Base-by-base conservation (phyloP, 2,329 filamentous ascomycete species). In the Verticillium nubilum region DNA sequence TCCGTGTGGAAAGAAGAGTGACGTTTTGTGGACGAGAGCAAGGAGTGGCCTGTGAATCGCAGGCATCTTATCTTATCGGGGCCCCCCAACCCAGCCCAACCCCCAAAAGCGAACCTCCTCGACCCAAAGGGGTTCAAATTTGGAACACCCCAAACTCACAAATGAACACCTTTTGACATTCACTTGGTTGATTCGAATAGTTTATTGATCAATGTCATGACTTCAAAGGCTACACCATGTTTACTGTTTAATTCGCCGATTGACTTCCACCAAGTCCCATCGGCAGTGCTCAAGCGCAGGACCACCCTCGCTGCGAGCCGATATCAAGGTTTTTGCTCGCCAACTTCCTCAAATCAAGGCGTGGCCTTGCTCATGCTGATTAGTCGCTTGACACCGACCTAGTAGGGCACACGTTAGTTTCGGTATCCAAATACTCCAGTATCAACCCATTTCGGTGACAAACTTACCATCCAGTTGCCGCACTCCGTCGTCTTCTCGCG, bases 381-480 rank as follows among this genome's bases (percentile, higher is more conserved):
- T 68, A 92, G 78, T 65, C 89, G 83, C 75, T 92, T 92, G 52
- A 92, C 84, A 69, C 89, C 89, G 66, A 89, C 86, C 87, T 90
- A 63, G 52, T 61, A 56, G 5, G 13, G 28, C n/a, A n/a, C n/a
- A n/a, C n/a, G 68, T 86, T 78, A 86, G 79, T 64, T 61, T 61
- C 29, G 25, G 57, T 15, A 28, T 56, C 54, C 9, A 9, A 13
- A 26, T 27, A n/a, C n/a, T n/a, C n/a, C n/a, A n/a, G n/a, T n/a
- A n/a, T n/a, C n/a, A n/a, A n/a, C 9, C 7, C 15, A 54, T 10
- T 3, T 9, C 3, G 28, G 33, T 35, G 29, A 23, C n/a, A 47
- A 56, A 78, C 87, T 79, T 79, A 92, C 90, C 89, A 94, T 93
- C 91, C 91, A 94, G 70, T 91, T 88, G 58, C 89, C 89, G 71